A percentile compares a stretch with the other conserved stretches of the same genome.
These are phyloP conservation scores for Pseudopyricularia javanii DNA, from an alignment of 2,329 filamentous ascomycete species.

Conservation along the genomic window DNA sequence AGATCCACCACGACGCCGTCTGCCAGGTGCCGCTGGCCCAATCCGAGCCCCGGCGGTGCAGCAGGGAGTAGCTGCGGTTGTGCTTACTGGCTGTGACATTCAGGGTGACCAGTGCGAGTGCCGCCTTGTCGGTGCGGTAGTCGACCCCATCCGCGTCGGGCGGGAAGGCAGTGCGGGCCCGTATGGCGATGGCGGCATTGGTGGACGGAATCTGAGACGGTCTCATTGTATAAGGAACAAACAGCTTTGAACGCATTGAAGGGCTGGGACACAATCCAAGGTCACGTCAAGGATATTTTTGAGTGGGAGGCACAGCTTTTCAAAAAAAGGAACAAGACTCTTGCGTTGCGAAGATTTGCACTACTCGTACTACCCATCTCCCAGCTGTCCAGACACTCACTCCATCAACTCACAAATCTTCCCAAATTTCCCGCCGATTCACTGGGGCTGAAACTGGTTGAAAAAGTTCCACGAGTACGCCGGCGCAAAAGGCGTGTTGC, in stretches of 20 bases:
- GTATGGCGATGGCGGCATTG: not conserved
- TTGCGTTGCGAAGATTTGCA: no score
- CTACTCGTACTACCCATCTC: not conserved
- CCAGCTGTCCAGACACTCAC: not conserved
- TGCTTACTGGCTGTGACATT: not conserved
- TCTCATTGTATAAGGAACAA: no score
- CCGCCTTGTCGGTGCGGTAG: not conserved
- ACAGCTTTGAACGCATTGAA: no score
- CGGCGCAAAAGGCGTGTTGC: constrained; percentile 7
- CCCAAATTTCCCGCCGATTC: no score
- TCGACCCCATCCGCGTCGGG: not conserved
- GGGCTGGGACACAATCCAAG: no score
- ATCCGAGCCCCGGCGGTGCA: not conserved
- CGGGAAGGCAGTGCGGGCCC: not conserved
- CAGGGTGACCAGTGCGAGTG: not conserved
- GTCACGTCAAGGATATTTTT: no score
- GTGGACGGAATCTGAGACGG: no score
- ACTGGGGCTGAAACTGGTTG: constrained; percentile 1
- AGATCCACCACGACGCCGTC: not conserved
- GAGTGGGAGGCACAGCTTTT: no score
- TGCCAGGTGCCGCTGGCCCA: not conserved
- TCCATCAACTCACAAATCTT: not conserved
- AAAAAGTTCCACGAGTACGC: constrained; percentile 11
- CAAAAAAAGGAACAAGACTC: no score
- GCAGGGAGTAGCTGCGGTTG: not conserved